Base-by-base conservation (phyloP, 331 rosid species). In the Telfairia occidentalis region DNA sequence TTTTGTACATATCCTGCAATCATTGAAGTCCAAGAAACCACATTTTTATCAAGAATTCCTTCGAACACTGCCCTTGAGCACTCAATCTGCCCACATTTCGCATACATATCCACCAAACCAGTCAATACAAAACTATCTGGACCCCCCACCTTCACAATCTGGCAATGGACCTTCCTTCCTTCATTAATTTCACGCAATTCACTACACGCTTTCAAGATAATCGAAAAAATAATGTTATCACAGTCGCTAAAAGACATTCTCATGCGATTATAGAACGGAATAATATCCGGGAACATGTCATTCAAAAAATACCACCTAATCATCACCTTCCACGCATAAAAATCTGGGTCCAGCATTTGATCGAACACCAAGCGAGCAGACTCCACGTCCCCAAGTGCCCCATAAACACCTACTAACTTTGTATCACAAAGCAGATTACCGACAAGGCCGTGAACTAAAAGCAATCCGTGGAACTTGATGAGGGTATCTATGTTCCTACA, bases 1-100 rank as follows among this genome's bases (percentile, higher is more conserved):
- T 88, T 92, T 53, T 88, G 92, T 58, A 90, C 95, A 72, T 90
- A 90, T n/a, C 95, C 97, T 4, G 77, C 87, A 43, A 90, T 88
- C 96, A 92, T 84, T 18, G 97, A 84, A 71, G 90, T 92, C 92
- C 96, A 92, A 12, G 91, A 87, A 34, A 92, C 91, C 66, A 92
- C 90, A 52, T 78, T 78, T 42, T 84, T 76, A 1, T 83, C 86
- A 15, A 77, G 46, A 35, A 90, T 82, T 71, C 83, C 89, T 9
- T 88, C 90, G 45, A 92, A 92, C 74, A 89, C 83, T 3, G 29
- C 54, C 0, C 83, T 73, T 0, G 96, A 85, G 65, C 80, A 5
- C 9, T 40, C 13, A 40, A 88, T 65, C 59, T 66, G 59, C 5
- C 89, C 86, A 71, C 93, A 88, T 40, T 88, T 90, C 0, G 91